Base-by-base conservation (phyloP, 129 eudicot species). In the Artemisia argyi region DNA sequence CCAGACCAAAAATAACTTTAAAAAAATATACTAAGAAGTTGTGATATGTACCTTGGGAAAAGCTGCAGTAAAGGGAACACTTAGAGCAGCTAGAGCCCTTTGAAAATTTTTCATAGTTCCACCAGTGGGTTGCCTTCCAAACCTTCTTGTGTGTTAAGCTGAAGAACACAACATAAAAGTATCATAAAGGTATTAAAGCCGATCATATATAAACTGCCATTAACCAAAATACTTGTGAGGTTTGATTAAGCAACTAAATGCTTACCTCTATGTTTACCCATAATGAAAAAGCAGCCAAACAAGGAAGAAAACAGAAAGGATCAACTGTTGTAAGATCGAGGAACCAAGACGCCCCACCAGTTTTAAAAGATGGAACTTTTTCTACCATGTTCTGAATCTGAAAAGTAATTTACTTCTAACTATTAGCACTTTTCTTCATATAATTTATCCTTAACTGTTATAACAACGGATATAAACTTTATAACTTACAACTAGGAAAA, bases 281-380 rank as follows among this genome's bases (percentile, higher is more conserved):
- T 80, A 92, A 89, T 52, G 96, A 26, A 72, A 89, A 74, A 47
- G 91, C 89, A 32, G 96, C 84, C 77, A 89, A 76, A 77, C 81
- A 79, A 16, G 98, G 98, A 72, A 89, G 81, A 64, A 89, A 51
- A 59, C 81, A 92, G 65, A 89, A 75, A 69, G 73, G 65, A 89
- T 92, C 96, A n/a, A 95, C 88, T 68, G 96, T 87, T 3, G 96
- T 85, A 73, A 92, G 82, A 89, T 92, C 98, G 16, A 92, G 46
- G 46, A 39, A 39, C 46, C 46, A 39, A 39, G 46, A 39, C 10
- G 10, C 46, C 46, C 46, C 46, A 39, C 46, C 46, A 7, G 46
- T 39, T 39, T 39, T 39, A 39, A 39, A 39, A 39, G 46, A 39
- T 39, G 46, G 46, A 39, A 39, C 46, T 39, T 39, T 39, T 39